These are phyloP conservation scores for Ophiostoma sp. DNA, from an alignment of 2,329 filamentous ascomycete species.

Conservation along the genomic window DNA sequence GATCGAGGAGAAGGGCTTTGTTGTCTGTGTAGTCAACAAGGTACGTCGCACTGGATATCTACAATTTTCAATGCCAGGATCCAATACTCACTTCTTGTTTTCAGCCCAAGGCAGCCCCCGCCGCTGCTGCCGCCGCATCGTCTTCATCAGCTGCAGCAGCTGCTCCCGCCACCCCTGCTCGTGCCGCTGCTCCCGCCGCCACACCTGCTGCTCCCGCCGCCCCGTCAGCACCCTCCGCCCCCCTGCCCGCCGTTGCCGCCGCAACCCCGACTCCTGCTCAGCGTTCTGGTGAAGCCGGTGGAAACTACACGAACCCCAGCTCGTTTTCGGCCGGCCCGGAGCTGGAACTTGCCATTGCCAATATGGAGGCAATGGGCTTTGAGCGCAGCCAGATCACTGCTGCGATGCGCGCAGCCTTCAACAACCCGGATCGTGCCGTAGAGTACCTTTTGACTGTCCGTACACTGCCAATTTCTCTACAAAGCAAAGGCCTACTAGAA, in stretches of 20 bases:
- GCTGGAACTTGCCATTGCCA: constrained; percentile 73
- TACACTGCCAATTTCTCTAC: constrained; percentile 23
- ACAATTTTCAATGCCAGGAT: neutral
- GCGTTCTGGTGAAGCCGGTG: constrained; percentile 32
- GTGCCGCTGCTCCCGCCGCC: constrained; percentile 41
- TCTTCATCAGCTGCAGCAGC: constrained; percentile 38
- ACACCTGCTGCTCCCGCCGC: constrained; percentile 49
- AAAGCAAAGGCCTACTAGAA: neutral
- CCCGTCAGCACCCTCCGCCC: constrained; percentile 40
- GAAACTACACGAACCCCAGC: constrained; percentile 61
- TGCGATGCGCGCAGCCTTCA: constrained; percentile 93
- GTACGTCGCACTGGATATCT: constrained; percentile 41
- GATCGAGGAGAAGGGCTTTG: constrained; percentile 99
- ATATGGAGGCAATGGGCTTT: constrained; percentile 98
- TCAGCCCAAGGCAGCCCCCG: constrained; percentile 64
- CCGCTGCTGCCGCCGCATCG: constrained; percentile 49
- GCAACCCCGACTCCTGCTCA: constrained; percentile 50
- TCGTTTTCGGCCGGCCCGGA: constrained; percentile 82
- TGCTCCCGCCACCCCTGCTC: constrained; percentile 56
- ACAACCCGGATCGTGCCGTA: constrained; percentile 93
- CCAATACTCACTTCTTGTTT: neutral
- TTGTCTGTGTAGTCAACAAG: constrained; percentile 98
- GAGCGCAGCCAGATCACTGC: constrained; percentile 80
- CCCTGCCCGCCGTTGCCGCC: constrained; percentile 31
- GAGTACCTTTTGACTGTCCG: constrained; percentile 86